Base-by-base conservation (phyloP, 2,329 filamentous ascomycete species). In the Calycina marina region DNA sequence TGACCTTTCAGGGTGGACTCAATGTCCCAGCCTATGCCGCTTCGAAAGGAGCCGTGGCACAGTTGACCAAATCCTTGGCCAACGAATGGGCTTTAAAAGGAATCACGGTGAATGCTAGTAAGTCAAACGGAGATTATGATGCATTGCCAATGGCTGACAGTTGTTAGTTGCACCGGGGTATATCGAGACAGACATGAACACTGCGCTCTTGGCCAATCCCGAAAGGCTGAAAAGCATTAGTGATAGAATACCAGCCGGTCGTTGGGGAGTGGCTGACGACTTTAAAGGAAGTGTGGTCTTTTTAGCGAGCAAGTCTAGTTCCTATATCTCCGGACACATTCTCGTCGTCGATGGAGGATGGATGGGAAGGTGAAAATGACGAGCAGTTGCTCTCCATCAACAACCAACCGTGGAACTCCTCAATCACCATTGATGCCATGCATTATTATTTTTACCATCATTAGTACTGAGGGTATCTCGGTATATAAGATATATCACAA, bases 181-280 rank as follows among this genome's bases (percentile, higher is more conserved):
- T 56, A 82, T 93, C 46, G 80, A 71, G 30, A 93, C 85, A n/a
- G 85, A 93, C 39, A 93, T 93, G 86, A 94, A 93, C 54, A 68
- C 66, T 43, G 85, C 84, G 3, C 57, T 94, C 49, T 70, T 93
- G 26, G 69, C 75, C 31, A 75, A 93, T 54, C 56, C 68, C 47
- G 69, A 67, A 44, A 62, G 85, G 20, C 66, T 79, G 38, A 70
- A 65, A 41, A 77, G 77, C 48, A 93, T 93, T 45, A 67, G 80
- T 49, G 73, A 72, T 18, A 63, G 84, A 35, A 93, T 93, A 47
- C 85, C 85, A 0, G 82, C 81, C 1, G 84, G 79, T 0, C 62
- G 83, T 44, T 93, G 85, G 84, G 85, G 83, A 0, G 64, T 54
- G 8, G 78, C 84, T 0, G 83, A 92, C 15, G 86, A 94, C 48